These are phyloP conservation scores for Acacia concinna DNA, from an alignment of 331 rosid genomes.

Conservation along the genomic window DNA sequence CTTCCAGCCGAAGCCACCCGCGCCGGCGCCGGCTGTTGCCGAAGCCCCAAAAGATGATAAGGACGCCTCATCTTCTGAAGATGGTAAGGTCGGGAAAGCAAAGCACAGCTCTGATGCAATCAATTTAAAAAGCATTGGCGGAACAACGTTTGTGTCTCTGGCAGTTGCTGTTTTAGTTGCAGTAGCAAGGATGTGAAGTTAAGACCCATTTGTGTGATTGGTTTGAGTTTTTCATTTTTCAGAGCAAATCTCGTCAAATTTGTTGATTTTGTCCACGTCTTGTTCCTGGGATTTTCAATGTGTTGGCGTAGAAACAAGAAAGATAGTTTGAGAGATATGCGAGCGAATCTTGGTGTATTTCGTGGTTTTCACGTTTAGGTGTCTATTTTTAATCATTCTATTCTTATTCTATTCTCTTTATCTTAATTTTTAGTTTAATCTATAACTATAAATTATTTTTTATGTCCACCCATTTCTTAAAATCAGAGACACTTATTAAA, in stretches of 20 bases:
- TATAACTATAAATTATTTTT: no score
- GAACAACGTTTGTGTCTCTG: not conserved
- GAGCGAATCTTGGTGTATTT: not conserved
- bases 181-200: not conserved
- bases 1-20: conserved; percentile 25
- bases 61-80: not conserved
- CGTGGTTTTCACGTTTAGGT: no score
- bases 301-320: not conserved
- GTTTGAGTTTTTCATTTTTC: not conserved
- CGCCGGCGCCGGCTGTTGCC: conserved; percentile 24
- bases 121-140: not conserved
- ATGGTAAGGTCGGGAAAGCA: not conserved
- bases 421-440: no score
- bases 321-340: not conserved
- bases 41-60: conserved; percentile 19
- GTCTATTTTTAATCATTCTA: no score
- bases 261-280: not conserved
- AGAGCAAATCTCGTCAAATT: not conserved
- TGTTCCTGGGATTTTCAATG: not conserved
- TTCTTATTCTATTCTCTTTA: no score
- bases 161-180: not conserved
- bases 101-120: not conserved
- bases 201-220: not conserved
- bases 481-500: no score
- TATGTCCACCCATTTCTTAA: no score